A percentile compares a stretch with the other conserved stretches of the same genome.
Evolutionary conservation across 352 stramenopile genomes (phyloP).

Genomic region (Phytophthora hybrid): DNA sequence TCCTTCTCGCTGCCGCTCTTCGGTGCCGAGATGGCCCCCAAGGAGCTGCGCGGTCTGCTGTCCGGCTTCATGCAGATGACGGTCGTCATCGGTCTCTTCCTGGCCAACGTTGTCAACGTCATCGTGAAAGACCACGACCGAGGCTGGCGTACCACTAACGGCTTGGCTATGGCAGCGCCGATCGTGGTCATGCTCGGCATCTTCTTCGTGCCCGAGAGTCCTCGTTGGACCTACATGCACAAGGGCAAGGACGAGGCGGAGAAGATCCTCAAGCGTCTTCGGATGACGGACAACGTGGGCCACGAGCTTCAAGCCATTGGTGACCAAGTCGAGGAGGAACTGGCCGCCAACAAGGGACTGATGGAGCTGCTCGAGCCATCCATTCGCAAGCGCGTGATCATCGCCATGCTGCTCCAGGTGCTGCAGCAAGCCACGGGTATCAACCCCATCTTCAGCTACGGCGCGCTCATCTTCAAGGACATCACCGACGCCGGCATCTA

Average conservation of each 20-base stretch:
- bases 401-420: constrained; percentile 35
- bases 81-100: constrained; percentile 40
- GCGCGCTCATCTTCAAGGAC: constrained; percentile 24
- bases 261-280: constrained; percentile 42
- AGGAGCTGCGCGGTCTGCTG: constrained; percentile 19
- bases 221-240: constrained; percentile 26
- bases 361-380: constrained; percentile 38
- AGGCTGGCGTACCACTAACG: constrained; percentile 45
- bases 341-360: constrained; percentile 24
- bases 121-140: constrained; percentile 30
- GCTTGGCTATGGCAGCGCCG: constrained; percentile 22
- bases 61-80: constrained; percentile 40
- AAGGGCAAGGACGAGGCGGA: constrained; percentile 26
- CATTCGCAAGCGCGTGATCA: constrained; percentile 34
- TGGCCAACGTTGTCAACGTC: constrained; percentile 44
- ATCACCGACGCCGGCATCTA: constrained; percentile 26
- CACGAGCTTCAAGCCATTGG: constrained; percentile 48
- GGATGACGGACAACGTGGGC: constrained; percentile 30
- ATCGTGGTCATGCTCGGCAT: constrained; percentile 26
- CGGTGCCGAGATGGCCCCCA: constrained; percentile 23
- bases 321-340: constrained; percentile 40
- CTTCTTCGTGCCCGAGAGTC: constrained; percentile 27
- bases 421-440: constrained; percentile 44
- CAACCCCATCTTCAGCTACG: constrained; percentile 43
- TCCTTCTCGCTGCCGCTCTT: constrained; percentile 27